These are phyloP conservation scores for Chloranthus sessilifolius DNA, from an alignment of 164 flowering plant species.

Conservation along the genomic window DNA sequence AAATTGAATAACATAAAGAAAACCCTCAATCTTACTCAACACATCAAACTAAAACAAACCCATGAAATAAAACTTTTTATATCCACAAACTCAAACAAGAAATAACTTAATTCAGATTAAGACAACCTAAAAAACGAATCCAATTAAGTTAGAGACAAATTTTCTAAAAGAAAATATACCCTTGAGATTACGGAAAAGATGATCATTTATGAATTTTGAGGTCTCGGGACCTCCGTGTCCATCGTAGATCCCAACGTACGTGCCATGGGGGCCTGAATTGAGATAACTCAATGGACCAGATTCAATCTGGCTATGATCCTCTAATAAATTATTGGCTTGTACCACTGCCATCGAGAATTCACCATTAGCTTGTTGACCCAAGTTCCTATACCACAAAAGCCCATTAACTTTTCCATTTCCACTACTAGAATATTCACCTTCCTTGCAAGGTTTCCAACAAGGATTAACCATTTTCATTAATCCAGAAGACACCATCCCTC, in stretches of 20 bases:
- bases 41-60: neutral
- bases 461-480: conserved; percentile 53
- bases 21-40: neutral
- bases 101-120: no score
- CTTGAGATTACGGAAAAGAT: conserved; percentile 58
- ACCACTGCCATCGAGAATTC: conserved; percentile 90
- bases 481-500: conserved; percentile 47
- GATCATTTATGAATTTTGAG: conserved; percentile 60
- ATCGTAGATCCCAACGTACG: conserved; percentile 87
- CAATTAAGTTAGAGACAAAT: neutral
- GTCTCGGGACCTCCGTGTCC: conserved; percentile 98
- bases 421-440: conserved; percentile 34
- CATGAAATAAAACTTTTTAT: no score
- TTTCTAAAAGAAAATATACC: conserved; percentile 49
- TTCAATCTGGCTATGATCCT: conserved; percentile 80
- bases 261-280: conserved; percentile 73
- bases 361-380: conserved; percentile 66
- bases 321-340: conserved; percentile 73
- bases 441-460: conserved; percentile 67
- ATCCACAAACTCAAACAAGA: no score
- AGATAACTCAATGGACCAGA: conserved; percentile 72
- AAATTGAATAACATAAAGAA: no score
- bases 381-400: conserved; percentile 78
- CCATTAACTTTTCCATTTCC: conserved; percentile 57
- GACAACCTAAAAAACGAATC: neutral